phyloP scores from a whole-genome alignment of 495 filamentous ascomycete species.

The Lindgomyces ingoldianus region DNA sequence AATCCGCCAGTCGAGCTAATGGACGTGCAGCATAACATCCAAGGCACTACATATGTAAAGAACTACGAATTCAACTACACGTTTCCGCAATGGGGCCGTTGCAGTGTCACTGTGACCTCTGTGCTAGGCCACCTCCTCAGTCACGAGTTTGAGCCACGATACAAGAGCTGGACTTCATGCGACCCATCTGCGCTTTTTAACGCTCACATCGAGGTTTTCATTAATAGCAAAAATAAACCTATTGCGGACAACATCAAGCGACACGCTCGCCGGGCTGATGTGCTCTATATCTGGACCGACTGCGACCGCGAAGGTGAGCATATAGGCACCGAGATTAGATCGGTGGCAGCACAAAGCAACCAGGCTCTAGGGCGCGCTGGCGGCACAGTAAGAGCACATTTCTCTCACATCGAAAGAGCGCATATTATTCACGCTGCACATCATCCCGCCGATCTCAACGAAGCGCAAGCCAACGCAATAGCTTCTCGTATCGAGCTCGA shows the following conservation, averaged over 20 bases:
- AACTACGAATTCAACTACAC: slow-evolving; percentile 13
- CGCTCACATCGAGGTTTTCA: slow-evolving; percentile 13
- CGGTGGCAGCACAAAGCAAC: slow-evolving; percentile 74
- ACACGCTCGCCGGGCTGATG: slow-evolving; percentile 68
- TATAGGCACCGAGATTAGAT: slow-evolving; percentile 84
- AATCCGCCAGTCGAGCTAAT: slow-evolving; percentile 14
- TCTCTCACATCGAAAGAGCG: slow-evolving; percentile 93
- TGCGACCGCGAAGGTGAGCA: slow-evolving; percentile 96
- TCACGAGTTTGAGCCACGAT: slow-evolving; percentile 15
- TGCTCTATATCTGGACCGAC: slow-evolving; percentile 95
- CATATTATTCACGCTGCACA: slow-evolving; percentile 83
- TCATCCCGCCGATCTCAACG: slow-evolving; percentile 73
- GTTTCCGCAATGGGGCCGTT: slow-evolving; percentile 11
- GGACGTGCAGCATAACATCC: slow-evolving; percentile 14
- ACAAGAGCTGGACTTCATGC: slow-evolving; percentile 15
- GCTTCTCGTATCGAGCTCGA: slow-evolving; percentile 88
- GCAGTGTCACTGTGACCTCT: slow-evolving; percentile 13
- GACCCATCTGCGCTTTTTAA: slow-evolving; percentile 14
- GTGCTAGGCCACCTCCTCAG: slow-evolving; percentile 14
- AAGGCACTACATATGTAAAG: slow-evolving; percentile 12
- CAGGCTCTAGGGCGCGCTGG: slow-evolving; percentile 66
- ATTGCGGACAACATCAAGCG: slow-evolving; percentile 81
- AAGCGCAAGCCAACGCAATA: slow-evolving; percentile 85
- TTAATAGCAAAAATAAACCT: slow-evolving; percentile 57
- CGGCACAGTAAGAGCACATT: slow-evolving; percentile 62